phyloP scores from a whole-genome alignment of 2,329 filamentous ascomycete genomes.

The Epichloe brachyelytri region DNA sequence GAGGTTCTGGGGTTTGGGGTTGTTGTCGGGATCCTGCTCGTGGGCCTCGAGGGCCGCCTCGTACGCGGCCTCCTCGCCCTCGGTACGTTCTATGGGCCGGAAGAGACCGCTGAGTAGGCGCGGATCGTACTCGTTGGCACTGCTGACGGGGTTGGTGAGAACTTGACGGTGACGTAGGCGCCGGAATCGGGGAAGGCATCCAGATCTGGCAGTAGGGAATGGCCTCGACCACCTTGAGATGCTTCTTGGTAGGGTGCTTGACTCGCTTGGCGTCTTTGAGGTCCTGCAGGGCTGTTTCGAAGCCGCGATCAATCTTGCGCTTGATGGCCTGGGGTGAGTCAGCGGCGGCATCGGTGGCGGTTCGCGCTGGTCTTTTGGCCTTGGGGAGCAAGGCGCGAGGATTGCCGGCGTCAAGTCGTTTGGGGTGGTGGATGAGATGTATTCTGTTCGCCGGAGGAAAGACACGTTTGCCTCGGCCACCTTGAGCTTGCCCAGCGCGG shows the following conservation, averaged over 20 bases:
- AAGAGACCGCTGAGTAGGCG: constrained; percentile 50
- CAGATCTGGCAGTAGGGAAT: constrained; percentile 52
- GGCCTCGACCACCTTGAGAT: constrained; percentile 45
- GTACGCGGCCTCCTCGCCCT: constrained; percentile 40
- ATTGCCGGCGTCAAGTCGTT: constrained; percentile 34
- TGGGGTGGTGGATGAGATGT: constrained; percentile 58
- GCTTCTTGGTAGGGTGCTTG: constrained; percentile 45
- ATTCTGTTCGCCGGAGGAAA: constrained; percentile 91
- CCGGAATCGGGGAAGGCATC: constrained; percentile 58
- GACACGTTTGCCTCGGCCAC: constrained; percentile 67
- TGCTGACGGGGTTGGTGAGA: constrained; percentile 50
- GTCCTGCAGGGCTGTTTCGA: constrained; percentile 39
- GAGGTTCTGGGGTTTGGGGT: constrained; percentile 42
- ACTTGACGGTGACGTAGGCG: constrained; percentile 58
- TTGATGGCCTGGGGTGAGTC: constrained; percentile 54
- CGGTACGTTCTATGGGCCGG: constrained; percentile 42
- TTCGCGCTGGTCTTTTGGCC: constrained; percentile 22
- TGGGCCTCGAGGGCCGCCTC: constrained; percentile 38
- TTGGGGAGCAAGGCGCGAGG: constrained; percentile 24
- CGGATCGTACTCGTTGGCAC: constrained; percentile 38
- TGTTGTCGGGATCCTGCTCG: constrained; percentile 41
- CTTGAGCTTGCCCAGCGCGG: constrained; percentile 74
- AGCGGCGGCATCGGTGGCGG: constrained; percentile 45
- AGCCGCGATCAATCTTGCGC: constrained; percentile 53
- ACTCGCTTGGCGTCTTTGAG: constrained; percentile 41